These are phyloP conservation scores for Solanum okadae DNA, from an alignment of 257 asterid genomes.

Conservation along the genomic window DNA sequence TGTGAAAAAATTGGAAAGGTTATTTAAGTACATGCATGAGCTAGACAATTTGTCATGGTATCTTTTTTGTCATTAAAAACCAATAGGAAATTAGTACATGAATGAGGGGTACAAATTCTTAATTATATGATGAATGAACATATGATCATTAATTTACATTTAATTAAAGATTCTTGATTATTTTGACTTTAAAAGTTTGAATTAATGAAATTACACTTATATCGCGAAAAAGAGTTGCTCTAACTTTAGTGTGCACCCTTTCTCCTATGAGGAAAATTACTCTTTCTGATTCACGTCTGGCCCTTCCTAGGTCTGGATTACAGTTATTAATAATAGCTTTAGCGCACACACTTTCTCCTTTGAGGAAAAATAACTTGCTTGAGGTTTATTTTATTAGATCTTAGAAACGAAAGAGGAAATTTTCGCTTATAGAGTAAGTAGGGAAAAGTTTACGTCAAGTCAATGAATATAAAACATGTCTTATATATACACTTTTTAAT, in stretches of 20 bases:
- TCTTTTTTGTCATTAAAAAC: not conserved
- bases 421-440: not conserved
- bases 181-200: too few species aligned
- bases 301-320: not conserved
- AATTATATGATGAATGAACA: not conserved
- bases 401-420: not conserved
- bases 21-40: not conserved
- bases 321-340: too few species aligned
- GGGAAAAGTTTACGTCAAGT: not conserved
- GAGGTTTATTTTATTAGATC: not conserved
- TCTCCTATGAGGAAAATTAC: not conserved
- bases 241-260: too few species aligned
- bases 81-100: not conserved
- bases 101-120: not conserved
- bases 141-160: not conserved
- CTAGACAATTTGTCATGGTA: not conserved
- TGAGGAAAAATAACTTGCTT: too few species aligned
- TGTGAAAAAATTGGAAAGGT: not conserved
- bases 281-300: not conserved
- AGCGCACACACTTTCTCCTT: too few species aligned
- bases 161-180: too few species aligned
- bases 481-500: not conserved
- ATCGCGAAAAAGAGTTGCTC: too few species aligned
- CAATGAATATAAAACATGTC: not conserved
- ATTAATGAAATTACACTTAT: too few species aligned